Evolutionary conservation across 768 basidiomycete species (phyloP).

Genomic region (Leccinum ochraceum): DNA sequence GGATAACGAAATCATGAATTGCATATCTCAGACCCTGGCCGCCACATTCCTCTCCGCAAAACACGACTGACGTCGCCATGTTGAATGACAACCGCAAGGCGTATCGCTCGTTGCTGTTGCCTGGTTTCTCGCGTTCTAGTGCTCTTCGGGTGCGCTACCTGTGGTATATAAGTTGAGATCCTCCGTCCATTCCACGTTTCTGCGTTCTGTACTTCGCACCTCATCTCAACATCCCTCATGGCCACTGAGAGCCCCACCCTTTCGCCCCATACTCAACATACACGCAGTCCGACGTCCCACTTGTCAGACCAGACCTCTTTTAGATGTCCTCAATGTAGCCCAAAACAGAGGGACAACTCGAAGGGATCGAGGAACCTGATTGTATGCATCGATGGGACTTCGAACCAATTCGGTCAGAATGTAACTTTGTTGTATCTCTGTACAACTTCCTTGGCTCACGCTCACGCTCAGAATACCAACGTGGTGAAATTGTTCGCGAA

Average conservation of each 20-base stretch:
- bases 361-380: conserved; percentile 18
- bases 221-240: neutral
- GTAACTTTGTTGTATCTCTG: neutral
- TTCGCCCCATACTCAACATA: neutral
- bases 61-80: neutral
- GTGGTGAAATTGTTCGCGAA: neutral
- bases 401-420: conserved; percentile 1
- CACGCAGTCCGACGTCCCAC: neutral
- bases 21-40: conserved; percentile 4
- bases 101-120: neutral
- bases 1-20: conserved; percentile 7
- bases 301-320: neutral
- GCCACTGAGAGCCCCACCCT: neutral
- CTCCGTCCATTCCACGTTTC: neutral
- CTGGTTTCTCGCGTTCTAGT: neutral
- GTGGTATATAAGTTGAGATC: neutral
- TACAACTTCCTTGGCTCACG: neutral
- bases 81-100: conserved; percentile 3
- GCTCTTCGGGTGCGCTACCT: conserved; percentile 10
- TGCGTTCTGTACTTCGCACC: neutral
- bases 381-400: neutral
- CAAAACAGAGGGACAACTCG: conserved; percentile 6
- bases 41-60: conserved; percentile 10
- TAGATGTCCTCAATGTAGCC: conserved; percentile 17
- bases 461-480: neutral